Base-by-base conservation (phyloP, 1,284 basidiomycete species). In the Pyrrhoderma noxium region DNA sequence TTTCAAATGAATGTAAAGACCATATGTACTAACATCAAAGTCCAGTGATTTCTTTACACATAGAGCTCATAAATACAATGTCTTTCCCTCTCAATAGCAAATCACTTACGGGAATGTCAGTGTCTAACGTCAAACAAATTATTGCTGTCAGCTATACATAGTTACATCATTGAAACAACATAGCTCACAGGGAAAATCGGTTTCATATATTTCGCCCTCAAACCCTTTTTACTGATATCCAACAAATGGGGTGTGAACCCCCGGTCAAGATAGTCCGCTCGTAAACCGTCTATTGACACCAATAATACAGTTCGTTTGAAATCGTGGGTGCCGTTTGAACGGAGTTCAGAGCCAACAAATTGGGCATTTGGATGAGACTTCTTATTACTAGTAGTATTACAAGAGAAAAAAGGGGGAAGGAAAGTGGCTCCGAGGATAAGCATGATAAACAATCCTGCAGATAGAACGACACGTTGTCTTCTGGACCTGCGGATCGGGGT, bases 121-220 rank as follows among this genome's bases (percentile, higher is more conserved):
- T 0, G 89, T 89, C 87, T 89, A 59, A n/a, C 8, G 27, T 13
- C 23, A 53, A 39, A 18, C 14, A 41, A 5, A 40, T 40, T 8
- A 46, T 18, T 3, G 18, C 16, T 11, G 48, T 3, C 3, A 42
- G 43, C n/a, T n/a, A 51, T 16, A 27, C 16, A 3, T 16, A 19
- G 14, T 39, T 19, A 42, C 47, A 34, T 45, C 49, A 44, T 25
- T n/a, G 23, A 14, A 37, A 36, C 36, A 8, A n/a, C 2, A 21
- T 1, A 42, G 69, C 84, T 58, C 58, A 88, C 86, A 1, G 93
- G 93, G 60, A 94, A 95, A 14, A 93, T 68, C 18, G 93, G 89
- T 52, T 78, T 75, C 82, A 96, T 84, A 13, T 76, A 85, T 63
- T 91, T 87, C 1, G 90, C 90, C 34, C 88, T 74, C n/a, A 94